Evolutionary conservation across 192 early-diverging fungal genomes (phyloP), one percentile per base, ranked within the genome.

Genomic region (Mycoemilia scoparia): DNA sequence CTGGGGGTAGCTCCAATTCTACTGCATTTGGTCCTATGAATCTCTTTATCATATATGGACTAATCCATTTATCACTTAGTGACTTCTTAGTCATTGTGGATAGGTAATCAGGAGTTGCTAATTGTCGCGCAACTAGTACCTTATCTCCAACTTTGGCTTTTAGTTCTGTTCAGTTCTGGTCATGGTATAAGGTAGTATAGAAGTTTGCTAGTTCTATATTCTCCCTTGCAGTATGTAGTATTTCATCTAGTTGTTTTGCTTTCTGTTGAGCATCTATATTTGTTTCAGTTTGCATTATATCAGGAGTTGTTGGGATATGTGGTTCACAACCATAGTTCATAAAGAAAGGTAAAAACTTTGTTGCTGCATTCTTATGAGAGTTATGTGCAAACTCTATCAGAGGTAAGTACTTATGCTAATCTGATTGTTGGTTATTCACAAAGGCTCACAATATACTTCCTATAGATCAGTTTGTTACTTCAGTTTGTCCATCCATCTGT

Each of bases 401-500:
- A 3, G 38, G 26, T 6, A 49, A 10, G 11, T 32, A 23, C 5
- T 32, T 38, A 14, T 30, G 8, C 48, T 32, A 50, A 14, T 43
- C 30, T 1, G 13, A 24, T 29, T 50, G 40, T 12, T 22, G 4
- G 4, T 10, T 14, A 10, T 42, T 38, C 2, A 36, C 16, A 27
- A 42, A 29, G 1, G 25, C 4, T 20, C 13, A 16, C 13, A 50
- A 21, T 32, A 50, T 43, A 0, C 16, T 27, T 19, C 43, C 38
- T 4, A 50, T 12, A 5, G 35, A 15, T 10, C 34, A 17, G 31
- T 42, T 50, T 10, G 35, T 29, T 4, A 11, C n/a, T 30, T 49
- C 46, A 3, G 39, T 41, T 24, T 49, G 39, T 1, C 46, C 39
- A 19, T 41, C 46, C 29, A 39, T 42, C 29, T 42, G 34, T 15